Evolutionary conservation across 75 land plant genomes (phyloP).

Genomic region (Pinus taeda): DNA sequence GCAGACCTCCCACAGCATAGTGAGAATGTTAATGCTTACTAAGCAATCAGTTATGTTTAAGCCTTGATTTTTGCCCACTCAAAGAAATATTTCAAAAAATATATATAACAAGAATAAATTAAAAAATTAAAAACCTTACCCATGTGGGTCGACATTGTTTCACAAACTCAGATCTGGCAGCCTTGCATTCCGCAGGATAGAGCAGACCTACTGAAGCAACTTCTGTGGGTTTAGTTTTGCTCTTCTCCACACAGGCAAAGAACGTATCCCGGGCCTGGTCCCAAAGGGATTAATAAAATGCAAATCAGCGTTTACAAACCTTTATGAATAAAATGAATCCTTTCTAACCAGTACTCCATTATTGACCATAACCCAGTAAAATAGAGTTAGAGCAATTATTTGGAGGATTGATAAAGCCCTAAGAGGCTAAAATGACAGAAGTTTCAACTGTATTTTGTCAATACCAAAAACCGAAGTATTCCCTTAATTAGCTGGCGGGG

Average conservation of each 20-base stretch:
- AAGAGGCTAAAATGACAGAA: neutral
- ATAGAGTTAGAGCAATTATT: neutral
- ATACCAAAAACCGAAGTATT: neutral
- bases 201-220: slow-evolving; percentile 82
- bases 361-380: neutral
- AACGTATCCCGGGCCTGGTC: slow-evolving; percentile 79
- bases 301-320: neutral
- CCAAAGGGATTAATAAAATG: neutral
- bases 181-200: slow-evolving; percentile 74
- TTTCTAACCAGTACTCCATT: neutral
- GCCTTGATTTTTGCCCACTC: too few relatives aligned
- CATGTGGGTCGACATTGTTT: slow-evolving; percentile 75
- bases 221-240: slow-evolving; percentile 73
- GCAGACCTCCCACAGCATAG: too few relatives aligned
- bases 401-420: neutral
- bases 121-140: slow-evolving; percentile 28
- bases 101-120: too few relatives aligned
- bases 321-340: neutral
- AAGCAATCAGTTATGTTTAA: too few relatives aligned
- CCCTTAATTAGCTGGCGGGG: neutral
- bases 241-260: slow-evolving; percentile 77
- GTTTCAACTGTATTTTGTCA: neutral
- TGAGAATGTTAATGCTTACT: too few relatives aligned
- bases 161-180: slow-evolving; percentile 47
- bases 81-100: too few relatives aligned